Evolutionary conservation across 805 yeast species (phyloP).

Genomic region (Yarrowia sp.): DNA sequence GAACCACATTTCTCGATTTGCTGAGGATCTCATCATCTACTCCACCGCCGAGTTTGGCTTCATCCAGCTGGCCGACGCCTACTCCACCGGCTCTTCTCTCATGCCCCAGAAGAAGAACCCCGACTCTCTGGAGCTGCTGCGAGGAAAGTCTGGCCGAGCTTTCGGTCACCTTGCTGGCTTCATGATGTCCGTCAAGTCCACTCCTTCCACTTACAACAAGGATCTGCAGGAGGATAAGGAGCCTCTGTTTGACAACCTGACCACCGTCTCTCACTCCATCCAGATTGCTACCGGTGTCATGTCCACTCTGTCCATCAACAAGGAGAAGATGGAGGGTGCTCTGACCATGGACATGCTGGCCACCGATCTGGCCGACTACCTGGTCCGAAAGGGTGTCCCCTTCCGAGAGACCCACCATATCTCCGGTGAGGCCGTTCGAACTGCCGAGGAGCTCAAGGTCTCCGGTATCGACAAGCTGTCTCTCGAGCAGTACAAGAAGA

Average conservation of each 20-base stretch:
- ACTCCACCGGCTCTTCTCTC: slow-evolving; percentile 95
- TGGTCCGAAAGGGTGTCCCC: slow-evolving; percentile 97
- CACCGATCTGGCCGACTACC: slow-evolving; percentile 95
- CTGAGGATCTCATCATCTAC: slow-evolving; percentile 92
- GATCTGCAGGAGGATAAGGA: slow-evolving; percentile 99
- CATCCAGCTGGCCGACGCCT: slow-evolving; percentile 90
- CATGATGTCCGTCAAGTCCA: slow-evolving; percentile 93
- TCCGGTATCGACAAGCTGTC: slow-evolving; percentile 84
- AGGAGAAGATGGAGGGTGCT: slow-evolving; percentile 77
- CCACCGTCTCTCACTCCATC: slow-evolving; percentile 90
- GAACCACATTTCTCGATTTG: slow-evolving; percentile 92
- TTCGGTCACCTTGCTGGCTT: slow-evolving; percentile 95
- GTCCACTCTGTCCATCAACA: slow-evolving; percentile 74
- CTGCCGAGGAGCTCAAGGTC: slow-evolving; percentile 74
- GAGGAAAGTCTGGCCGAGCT: slow-evolving; percentile 97
- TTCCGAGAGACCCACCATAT: slow-evolving; percentile 99
- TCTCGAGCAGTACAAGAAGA: slow-evolving; percentile 70
- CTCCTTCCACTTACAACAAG: slow-evolving; percentile 96
- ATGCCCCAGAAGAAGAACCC: slow-evolving; percentile 99
- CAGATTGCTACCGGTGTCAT: slow-evolving; percentile 95
- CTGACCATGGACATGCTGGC: slow-evolving; percentile 99
- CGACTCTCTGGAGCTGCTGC: slow-evolving; percentile 86
- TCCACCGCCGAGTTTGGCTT: slow-evolving; percentile 98
- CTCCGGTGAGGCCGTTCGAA: slow-evolving; percentile 94
- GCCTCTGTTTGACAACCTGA: slow-evolving; percentile 88